Percentiles rank a stretch among this genome's conserved stretches.
phyloP scores from a whole-genome alignment of 108 stramenopile species.

The Nannochloropsis salina region DNA sequence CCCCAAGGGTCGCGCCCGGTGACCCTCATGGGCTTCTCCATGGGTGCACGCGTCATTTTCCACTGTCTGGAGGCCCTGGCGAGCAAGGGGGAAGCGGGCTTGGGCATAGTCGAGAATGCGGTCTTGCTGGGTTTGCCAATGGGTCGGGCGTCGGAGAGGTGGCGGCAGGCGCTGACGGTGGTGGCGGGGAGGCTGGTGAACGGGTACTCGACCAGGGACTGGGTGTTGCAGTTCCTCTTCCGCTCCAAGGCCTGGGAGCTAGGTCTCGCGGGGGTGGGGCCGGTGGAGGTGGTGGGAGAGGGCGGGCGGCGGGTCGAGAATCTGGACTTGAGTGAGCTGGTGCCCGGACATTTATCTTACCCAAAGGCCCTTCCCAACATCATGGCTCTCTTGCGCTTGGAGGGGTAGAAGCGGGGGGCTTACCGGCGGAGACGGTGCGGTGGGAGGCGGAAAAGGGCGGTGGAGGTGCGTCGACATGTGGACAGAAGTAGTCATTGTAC shows the following conservation, averaged over 20 bases:
- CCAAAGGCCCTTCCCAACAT: not conserved
- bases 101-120: conserved; percentile 77
- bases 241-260: conserved; percentile 47
- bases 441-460: not conserved
- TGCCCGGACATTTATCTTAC: not conserved
- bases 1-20: conserved; percentile 75
- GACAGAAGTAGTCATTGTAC: too few relatives aligned
- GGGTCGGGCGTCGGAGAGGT: conserved; percentile 60
- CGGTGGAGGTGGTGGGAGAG: conserved; percentile 23
- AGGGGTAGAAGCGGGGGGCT: not conserved
- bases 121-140: conserved; percentile 54
- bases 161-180: conserved; percentile 70
- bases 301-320: conserved; percentile 32
- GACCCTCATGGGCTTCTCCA: conserved; percentile 81
- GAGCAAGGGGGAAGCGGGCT: conserved; percentile 24
- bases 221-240: conserved; percentile 80
- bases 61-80: conserved; percentile 81
- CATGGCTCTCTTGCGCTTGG: not conserved
- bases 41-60: conserved; percentile 89
- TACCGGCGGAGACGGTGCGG: not conserved
- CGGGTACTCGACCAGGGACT: conserved; percentile 77
- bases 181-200: conserved; percentile 88
- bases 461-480: not conserved
- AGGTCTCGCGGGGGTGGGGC: conserved; percentile 31
- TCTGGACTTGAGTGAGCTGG: conserved; percentile 25